Conservation (phyloP, 2,329 filamentous ascomycete species). For the Pseudovirgaria hyperparasitica region DNA sequence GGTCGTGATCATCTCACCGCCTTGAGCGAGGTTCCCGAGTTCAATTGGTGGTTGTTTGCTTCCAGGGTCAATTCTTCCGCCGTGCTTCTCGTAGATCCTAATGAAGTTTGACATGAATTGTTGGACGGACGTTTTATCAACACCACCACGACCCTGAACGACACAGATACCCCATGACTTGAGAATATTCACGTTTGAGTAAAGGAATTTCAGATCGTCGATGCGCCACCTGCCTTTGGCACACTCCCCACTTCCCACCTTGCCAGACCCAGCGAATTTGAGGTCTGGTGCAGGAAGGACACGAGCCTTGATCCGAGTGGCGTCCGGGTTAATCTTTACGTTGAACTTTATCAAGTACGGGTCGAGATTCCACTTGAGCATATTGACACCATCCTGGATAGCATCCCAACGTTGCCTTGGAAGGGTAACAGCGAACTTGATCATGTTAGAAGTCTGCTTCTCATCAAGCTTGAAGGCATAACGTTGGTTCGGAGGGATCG, state of each 20-base stretch:
- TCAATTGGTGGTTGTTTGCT: conserved; percentile 17
- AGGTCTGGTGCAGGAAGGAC: conserved; percentile 61
- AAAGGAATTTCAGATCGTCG: conserved; percentile 64
- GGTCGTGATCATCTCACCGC: conserved; percentile 40
- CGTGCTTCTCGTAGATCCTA: conserved; percentile 47
- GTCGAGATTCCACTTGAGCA: conserved; percentile 58
- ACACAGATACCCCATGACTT: conserved; percentile 64
- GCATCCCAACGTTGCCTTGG: conserved; percentile 55
- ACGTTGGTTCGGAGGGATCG: conserved; percentile 41
- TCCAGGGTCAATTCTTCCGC: conserved; percentile 37
- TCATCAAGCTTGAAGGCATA: conserved; percentile 47
- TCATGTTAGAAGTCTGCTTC: conserved; percentile 68
- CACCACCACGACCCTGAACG: conserved; percentile 40
- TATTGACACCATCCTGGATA: conserved; percentile 54
- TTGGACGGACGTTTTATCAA: conserved; percentile 31
- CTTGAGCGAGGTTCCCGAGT: conserved; percentile 17
- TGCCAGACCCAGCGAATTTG: conserved; percentile 39
- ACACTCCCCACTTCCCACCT: conserved; percentile 24
- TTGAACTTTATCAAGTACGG: conserved; percentile 61
- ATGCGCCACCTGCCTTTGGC: conserved; percentile 75
- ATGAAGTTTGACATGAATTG: conserved; percentile 50
- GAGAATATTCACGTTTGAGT: conserved; percentile 49
- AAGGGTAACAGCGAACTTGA: conserved; percentile 77
- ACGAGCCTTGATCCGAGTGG: conserved; percentile 53
- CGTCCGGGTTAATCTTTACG: conserved; percentile 50